These are phyloP conservation scores for Escallonia herrerae DNA, from an alignment of 129 eudicot genomes.

Conservation along the genomic window DNA sequence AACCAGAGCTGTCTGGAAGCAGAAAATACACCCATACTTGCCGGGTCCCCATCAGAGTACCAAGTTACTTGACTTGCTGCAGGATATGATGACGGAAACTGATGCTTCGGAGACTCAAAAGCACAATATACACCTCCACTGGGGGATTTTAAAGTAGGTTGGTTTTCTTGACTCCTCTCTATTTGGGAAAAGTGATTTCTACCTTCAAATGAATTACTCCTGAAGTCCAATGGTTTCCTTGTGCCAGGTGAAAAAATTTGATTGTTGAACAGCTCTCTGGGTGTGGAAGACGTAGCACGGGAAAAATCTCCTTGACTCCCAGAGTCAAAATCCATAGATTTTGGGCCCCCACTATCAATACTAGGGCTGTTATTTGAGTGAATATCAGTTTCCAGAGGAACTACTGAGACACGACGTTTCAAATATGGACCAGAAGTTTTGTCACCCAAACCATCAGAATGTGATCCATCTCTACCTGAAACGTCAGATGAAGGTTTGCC, in stretches of 20 bases:
- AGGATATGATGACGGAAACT: constrained; percentile 19
- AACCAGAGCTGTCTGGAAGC: constrained; percentile 82
- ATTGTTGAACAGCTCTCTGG: constrained; percentile 35
- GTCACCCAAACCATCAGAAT: constrained; percentile 20
- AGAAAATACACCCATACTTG: constrained; percentile 65
- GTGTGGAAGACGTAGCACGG: constrained; percentile 52
- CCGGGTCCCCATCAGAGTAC: constrained; percentile 77
- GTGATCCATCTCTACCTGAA: constrained; percentile 33
- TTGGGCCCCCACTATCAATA: constrained; percentile 45
- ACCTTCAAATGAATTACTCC: constrained; percentile 27
- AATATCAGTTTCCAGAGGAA: constrained; percentile 22
- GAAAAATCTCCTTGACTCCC: constrained; percentile 44
- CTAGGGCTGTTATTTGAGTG: constrained; percentile 32
- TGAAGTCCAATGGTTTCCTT: constrained; percentile 44
- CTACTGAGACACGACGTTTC: constrained; percentile 31
- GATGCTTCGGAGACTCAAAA: constrained; percentile 54
- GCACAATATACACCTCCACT: constrained; percentile 26
- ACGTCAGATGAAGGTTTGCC: constrained; percentile 31
- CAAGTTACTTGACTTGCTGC: constrained; percentile 33
- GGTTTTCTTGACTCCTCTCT: constrained; percentile 30
- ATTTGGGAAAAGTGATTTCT: constrained; percentile 18
- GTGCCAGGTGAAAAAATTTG: constrained; percentile 37
- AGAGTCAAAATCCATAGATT: constrained; percentile 47
- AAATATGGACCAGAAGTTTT: constrained; percentile 36
- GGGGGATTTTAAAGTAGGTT: constrained; percentile 34